Conservation (phyloP, 495 filamentous ascomycete species). For the Mytilinidion resinicola region DNA sequence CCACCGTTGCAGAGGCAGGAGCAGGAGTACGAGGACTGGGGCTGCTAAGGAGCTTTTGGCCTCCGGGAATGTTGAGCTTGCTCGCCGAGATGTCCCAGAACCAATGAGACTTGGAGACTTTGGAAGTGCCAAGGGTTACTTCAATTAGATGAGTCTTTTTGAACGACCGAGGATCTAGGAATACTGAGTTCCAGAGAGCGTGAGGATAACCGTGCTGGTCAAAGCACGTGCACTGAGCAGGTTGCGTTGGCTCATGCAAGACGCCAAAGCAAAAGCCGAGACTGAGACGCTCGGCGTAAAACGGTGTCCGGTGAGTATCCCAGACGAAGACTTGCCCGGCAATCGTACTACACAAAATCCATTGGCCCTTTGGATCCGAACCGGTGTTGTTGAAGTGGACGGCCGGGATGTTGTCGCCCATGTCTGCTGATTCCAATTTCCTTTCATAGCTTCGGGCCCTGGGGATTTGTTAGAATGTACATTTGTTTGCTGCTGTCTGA, state of each 20-base stretch:
- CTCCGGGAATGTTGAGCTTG: slow-evolving; percentile 9
- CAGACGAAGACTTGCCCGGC: slow-evolving; percentile 58
- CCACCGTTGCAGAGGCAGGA: no score
- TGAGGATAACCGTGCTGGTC: background rate
- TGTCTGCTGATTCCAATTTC: background rate
- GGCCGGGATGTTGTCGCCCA: slow-evolving; percentile 63
- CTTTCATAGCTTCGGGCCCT: no score
- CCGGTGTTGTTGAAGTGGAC: slow-evolving; percentile 66
- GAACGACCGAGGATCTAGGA: slow-evolving; percentile 34
- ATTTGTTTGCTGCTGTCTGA: no score
- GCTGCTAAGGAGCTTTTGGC: background rate
- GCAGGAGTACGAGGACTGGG: background rate
- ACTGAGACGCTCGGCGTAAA: no score
- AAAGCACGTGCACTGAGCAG: background rate
- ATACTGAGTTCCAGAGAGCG: slow-evolving; percentile 31
- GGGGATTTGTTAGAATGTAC: no score
- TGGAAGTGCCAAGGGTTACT: slow-evolving; percentile 8
- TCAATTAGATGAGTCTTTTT: background rate
- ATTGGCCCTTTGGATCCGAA: slow-evolving; percentile 55
- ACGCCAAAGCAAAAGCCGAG: background rate
- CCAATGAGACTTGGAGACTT: background rate
- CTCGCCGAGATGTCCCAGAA: slow-evolving; percentile 13
- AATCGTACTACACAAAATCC: slow-evolving; percentile 72
- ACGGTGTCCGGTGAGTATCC: slow-evolving; percentile 17
- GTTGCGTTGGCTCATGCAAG: background rate